Evolutionary conservation across 257 asterid genomes (phyloP), one percentile per base, ranked within the genome.

Genomic region (Nicotiana benthamiana): DNA sequence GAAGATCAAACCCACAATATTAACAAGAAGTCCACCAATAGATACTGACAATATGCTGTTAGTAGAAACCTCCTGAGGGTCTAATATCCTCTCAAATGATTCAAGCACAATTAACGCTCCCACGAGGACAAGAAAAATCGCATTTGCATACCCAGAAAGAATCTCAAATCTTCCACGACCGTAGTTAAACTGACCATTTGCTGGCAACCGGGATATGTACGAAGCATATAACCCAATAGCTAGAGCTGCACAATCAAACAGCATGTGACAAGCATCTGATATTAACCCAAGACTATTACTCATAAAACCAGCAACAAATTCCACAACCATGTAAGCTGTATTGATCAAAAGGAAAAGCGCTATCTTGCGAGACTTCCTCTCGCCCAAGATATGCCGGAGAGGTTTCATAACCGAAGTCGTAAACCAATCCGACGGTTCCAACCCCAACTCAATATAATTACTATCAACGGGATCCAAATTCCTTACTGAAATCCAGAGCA

Each of bases 161-260:
- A 96, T 96, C 95, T 96, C 99, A 80, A 96, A 92, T 74, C 99
- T 91, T 75, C 99, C 99, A 72, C 98, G 98, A 20, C 99, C 99
- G 81, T 91, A 92, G 65, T 91, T 96, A 85, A 89, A 96, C 84
- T 92, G 95, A 59, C 87, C 75, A 86, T 94, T 96, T 6, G 97
- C 95, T 1, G 99, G 99, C 88, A 94, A 84, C 10, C 97, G 92
- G 8, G 99, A 94, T 77, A 96, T 96, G 60, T 94, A 96, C 0
- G 99, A 94, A 12, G 99, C 99, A 79, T 94, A 96, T 62, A 96
- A 85, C 75, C 99, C 99, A 84, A 96, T 94, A 0, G 95, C 99
- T 10, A 96, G 83, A 81, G 99, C 99, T 83, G 98, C 99, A 87
- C 99, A 96, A 81, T 96, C 99, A 81, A 94, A 96, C 90, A 96